These are phyloP conservation scores for Lyophyllum decastes DNA, from an alignment of 768 basidiomycete genomes.

Conservation along the genomic window DNA sequence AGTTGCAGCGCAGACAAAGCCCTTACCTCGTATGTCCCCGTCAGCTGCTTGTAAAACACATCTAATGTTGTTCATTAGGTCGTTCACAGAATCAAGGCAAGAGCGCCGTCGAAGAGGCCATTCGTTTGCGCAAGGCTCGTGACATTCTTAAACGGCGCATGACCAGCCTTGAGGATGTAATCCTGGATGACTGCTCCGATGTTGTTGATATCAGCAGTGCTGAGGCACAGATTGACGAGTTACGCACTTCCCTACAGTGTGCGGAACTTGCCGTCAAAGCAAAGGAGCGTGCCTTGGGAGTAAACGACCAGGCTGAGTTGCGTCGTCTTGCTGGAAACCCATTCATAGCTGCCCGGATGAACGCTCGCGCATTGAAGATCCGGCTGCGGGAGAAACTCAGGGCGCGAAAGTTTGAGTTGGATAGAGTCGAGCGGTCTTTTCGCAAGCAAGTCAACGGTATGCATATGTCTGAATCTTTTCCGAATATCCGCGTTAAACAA, in stretches of 20 bases:
- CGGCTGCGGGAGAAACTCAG: conserved; percentile 19
- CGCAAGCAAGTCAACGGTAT: conserved; percentile 20
- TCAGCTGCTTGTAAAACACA: too few relatives aligned
- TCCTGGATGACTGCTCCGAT: too few relatives aligned
- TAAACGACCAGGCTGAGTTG: too few relatives aligned
- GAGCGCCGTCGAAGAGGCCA: conserved; percentile 1
- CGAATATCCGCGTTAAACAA: too few relatives aligned
- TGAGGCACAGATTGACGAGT: too few relatives aligned
- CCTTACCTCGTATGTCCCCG: background rate
- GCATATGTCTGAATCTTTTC: too few relatives aligned
- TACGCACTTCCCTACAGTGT: too few relatives aligned
- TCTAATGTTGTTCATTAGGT: background rate
- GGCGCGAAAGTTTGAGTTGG: conserved; percentile 28
- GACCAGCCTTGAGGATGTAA: too few relatives aligned
- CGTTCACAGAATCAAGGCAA: conserved; percentile 10
- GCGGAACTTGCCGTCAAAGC: too few relatives aligned
- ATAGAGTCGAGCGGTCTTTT: conserved; percentile 20
- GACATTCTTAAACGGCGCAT: conserved; percentile 8
- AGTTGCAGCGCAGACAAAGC: background rate
- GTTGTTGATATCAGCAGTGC: too few relatives aligned
- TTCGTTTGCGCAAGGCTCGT: conserved; percentile 2
- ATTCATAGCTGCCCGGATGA: conserved; percentile 15
- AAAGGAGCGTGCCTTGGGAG: too few relatives aligned
- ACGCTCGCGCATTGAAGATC: conserved; percentile 25
- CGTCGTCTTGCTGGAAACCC: background rate